Conservation (phyloP, 1,139 yeast genomes). For the Blastobotrys illinoisensis region DNA sequence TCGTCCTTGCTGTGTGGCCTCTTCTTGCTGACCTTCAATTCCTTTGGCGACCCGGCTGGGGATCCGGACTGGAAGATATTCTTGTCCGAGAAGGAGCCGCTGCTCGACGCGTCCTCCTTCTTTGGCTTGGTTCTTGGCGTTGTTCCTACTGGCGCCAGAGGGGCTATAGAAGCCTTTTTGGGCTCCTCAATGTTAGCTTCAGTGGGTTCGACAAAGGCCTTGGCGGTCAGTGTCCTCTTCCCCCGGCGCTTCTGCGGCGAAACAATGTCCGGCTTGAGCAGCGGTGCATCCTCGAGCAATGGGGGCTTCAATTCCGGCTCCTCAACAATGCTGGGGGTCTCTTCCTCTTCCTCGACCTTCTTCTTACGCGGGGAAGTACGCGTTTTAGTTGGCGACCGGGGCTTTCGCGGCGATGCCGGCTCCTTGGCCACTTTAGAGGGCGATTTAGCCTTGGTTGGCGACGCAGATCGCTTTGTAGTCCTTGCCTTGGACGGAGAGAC, state of each 20-base stretch:
- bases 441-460: not conserved
- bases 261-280: slow-evolving; percentile 3
- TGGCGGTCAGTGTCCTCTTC: slow-evolving; percentile 13
- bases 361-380: not conserved
- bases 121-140: slow-evolving; percentile 6
- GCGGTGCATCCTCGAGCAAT: slow-evolving; percentile 4
- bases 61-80: slow-evolving; percentile 40
- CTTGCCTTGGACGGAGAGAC: slow-evolving; percentile 20
- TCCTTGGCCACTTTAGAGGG: slow-evolving; percentile 1
- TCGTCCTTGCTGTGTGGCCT: slow-evolving; percentile 10
- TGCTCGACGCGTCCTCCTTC: slow-evolving; percentile 16
- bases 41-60: slow-evolving; percentile 17
- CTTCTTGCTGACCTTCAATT: slow-evolving; percentile 13
- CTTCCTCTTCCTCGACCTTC: slow-evolving; percentile 4
- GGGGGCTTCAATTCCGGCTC: slow-evolving; percentile 9
- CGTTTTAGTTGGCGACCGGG: slow-evolving; percentile 1
- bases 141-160: slow-evolving; percentile 7
- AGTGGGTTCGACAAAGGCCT: slow-evolving; percentile 12
- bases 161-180: slow-evolving; percentile 2
- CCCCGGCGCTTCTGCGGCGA: slow-evolving; percentile 14
- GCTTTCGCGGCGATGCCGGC: slow-evolving; percentile 5
- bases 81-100: slow-evolving; percentile 36
- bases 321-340: slow-evolving; percentile 3
- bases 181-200: slow-evolving; percentile 12
- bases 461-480: slow-evolving; percentile 1